phyloP scores from a whole-genome alignment of 805 yeast genomes.

The Saccharomycopsis sp. region DNA sequence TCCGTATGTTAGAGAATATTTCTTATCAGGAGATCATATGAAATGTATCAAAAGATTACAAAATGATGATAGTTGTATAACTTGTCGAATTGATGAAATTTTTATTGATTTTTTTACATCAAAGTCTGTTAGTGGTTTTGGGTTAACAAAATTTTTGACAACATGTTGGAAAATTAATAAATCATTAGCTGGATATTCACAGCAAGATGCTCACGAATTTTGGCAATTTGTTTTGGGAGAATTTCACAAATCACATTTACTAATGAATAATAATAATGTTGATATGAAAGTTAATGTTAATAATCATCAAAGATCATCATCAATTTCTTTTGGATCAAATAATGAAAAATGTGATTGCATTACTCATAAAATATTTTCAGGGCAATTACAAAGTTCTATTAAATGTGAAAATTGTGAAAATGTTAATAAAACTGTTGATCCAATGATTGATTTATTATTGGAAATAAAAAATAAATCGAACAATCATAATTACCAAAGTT shows the following conservation, averaged over 20 bases:
- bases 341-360: constrained; percentile 53
- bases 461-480: constrained; percentile 43
- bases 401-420: constrained; percentile 60
- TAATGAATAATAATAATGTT: constrained; percentile 20
- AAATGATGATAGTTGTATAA: constrained; percentile 41
- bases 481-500: constrained; percentile 18
- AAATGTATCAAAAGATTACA: constrained; percentile 32
- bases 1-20: constrained; percentile 72
- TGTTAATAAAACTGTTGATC: constrained; percentile 59
- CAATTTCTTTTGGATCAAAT: constrained; percentile 11
- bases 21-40: constrained; percentile 64
- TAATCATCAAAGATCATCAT: constrained; percentile 15
- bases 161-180: constrained; percentile 84
- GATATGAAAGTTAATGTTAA: constrained; percentile 19
- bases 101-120: constrained; percentile 67
- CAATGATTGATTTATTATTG: constrained; percentile 79
- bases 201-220: constrained; percentile 98
- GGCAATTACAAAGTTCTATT: constrained; percentile 71
- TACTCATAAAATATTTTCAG: constrained; percentile 74
- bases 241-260: constrained; percentile 45
- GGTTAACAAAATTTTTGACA: constrained; percentile 69
- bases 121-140: constrained; percentile 53
- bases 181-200: constrained; percentile 87
- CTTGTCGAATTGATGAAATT: constrained; percentile 78
- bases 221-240: constrained; percentile 88